Conservation (phyloP, 2,329 filamentous ascomycete species). For the Ascochyta pisi region DNA sequence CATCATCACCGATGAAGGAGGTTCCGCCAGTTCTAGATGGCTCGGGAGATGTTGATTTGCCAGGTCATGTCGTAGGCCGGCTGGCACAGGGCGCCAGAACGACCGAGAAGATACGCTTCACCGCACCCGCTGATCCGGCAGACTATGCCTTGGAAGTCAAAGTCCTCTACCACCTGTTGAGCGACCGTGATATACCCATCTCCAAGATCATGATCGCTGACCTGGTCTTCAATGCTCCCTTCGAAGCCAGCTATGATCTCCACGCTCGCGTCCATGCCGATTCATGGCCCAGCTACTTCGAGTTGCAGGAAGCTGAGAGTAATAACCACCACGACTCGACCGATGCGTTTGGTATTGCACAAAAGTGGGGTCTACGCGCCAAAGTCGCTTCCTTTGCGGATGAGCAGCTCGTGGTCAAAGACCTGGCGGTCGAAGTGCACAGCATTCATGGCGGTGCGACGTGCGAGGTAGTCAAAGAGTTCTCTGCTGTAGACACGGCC, state of each 20-base stretch:
- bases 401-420: constrained; percentile 66
- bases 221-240: constrained; percentile 78
- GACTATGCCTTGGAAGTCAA: constrained; percentile 74
- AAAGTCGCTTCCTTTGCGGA: constrained; percentile 76
- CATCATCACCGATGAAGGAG: constrained; percentile 41
- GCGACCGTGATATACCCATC: constrained; percentile 81
- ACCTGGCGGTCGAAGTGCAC: constrained; percentile 69
- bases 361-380: constrained; percentile 81
- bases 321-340: constrained; percentile 43
- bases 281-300: constrained; percentile 88
- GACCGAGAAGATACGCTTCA: constrained; percentile 49
- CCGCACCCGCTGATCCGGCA: constrained; percentile 54
- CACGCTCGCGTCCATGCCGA: constrained; percentile 77
- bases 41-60: constrained; percentile 39
- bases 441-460: constrained; percentile 67
- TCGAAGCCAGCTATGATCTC: constrained; percentile 91
- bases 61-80: constrained; percentile 47
- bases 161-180: constrained; percentile 77
- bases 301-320: constrained; percentile 56
- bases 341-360: constrained; percentile 69
- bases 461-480: constrained; percentile 55
- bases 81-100: constrained; percentile 41
- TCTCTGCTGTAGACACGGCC: constrained; percentile 34
- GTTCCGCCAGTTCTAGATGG: constrained; percentile 32
- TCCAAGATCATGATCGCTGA: constrained; percentile 74